Evolutionary conservation across 495 filamentous ascomycete genomes (phyloP).

Genomic region (Neurospora pannonica): DNA sequence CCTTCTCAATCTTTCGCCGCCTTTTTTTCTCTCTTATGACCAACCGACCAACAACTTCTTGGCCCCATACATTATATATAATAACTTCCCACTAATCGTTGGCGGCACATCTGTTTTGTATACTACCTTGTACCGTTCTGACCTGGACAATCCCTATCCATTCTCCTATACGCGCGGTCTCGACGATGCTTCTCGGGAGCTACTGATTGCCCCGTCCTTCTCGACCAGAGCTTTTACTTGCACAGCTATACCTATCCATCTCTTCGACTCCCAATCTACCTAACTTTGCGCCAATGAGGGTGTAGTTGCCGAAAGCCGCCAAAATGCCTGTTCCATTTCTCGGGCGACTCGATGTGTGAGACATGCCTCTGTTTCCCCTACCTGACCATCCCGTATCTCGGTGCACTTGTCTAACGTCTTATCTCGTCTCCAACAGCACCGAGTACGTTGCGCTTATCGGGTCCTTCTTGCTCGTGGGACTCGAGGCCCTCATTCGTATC

Average conservation of each 20-base stretch:
- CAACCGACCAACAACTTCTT: not conserved
- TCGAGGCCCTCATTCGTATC: slow-evolving; percentile 76
- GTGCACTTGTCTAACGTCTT: not conserved
- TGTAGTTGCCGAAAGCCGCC: slow-evolving; percentile 7
- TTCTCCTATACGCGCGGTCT: not conserved
- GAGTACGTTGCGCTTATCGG: slow-evolving; percentile 81
- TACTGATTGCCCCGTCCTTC: not conserved
- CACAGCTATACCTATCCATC: not conserved
- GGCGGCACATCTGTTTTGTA: not conserved
- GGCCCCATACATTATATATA: not conserved
- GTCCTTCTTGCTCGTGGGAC: slow-evolving; percentile 69
- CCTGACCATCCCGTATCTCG: not conserved
- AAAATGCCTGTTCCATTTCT: slow-evolving; percentile 77
- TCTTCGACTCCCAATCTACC: not conserved
- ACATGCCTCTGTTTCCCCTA: not conserved
- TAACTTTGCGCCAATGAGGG: slow-evolving; percentile 4
- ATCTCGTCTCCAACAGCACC: slow-evolving; percentile 32
- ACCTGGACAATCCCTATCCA: not conserved
- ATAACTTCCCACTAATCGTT: not conserved
- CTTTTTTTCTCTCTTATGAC: not conserved
- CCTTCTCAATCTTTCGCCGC: slow-evolving; percentile 1
- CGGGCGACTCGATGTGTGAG: slow-evolving; percentile 67
- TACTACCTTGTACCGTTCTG: not conserved
- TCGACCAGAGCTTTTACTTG: not conserved
- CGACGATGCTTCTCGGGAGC: not conserved